These are phyloP conservation scores for Exserohilum rostratum DNA, from an alignment of 2,329 filamentous ascomycete species.

Conservation along the genomic window DNA sequence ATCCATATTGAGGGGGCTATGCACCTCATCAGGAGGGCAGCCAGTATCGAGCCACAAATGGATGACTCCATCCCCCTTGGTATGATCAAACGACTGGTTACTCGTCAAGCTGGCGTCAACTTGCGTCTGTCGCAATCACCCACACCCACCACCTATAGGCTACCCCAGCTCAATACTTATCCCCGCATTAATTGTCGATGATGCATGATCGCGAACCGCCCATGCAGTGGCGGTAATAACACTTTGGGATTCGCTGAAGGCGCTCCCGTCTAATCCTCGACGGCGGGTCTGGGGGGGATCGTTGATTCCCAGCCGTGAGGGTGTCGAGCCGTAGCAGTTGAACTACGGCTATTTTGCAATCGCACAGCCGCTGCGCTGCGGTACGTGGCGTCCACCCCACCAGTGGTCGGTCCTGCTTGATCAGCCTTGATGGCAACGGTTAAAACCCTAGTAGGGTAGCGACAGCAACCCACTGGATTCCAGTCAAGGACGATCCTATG, in stretches of 20 bases:
- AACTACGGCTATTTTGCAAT: conserved; percentile 15
- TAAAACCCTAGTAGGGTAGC: conserved; percentile 4
- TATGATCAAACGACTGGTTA: not conserved
- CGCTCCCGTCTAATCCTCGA: conserved; percentile 10
- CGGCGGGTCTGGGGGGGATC: conserved; percentile 6
- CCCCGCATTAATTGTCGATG: conserved; percentile 21
- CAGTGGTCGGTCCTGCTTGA: not conserved
- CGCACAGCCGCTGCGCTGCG: conserved; percentile 19
- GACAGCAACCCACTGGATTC: conserved; percentile 7
- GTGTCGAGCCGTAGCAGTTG: conserved; percentile 12
- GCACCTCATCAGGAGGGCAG: conserved; percentile 11
- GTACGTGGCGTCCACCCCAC: conserved; percentile 11
- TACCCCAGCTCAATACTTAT: conserved; percentile 15
- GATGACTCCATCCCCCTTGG: not conserved
- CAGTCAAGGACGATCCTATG: conserved; percentile 11
- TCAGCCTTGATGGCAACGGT: conserved; percentile 18
- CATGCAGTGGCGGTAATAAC: conserved; percentile 14
- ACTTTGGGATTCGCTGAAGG: conserved; percentile 10
- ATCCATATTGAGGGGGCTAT: conserved; percentile 6
- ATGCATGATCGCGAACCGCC: conserved; percentile 28
- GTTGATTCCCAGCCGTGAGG: conserved; percentile 18
- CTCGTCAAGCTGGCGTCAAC: conserved; percentile 8
- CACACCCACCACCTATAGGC: conserved; percentile 12
- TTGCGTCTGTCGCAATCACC: conserved; percentile 8
- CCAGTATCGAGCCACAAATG: conserved; percentile 3